A percentile compares a stretch with the other conserved stretches of the same genome.
Conservation (phyloP, 805 yeast species). For the Suhomyces prunicola region DNA sequence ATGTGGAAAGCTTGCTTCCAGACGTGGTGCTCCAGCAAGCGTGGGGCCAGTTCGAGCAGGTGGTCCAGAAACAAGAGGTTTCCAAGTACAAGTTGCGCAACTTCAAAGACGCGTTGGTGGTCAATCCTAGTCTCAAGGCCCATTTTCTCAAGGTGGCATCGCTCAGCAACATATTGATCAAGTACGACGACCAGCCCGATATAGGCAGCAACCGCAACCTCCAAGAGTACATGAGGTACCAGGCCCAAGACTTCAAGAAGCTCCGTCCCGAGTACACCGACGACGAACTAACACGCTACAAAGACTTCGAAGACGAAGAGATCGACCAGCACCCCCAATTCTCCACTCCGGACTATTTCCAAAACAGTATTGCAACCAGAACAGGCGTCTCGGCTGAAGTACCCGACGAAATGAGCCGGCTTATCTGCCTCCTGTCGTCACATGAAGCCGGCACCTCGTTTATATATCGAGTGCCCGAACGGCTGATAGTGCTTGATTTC, state of each 20-base stretch:
- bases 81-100: conserved; percentile 33
- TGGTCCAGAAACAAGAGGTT: not conserved
- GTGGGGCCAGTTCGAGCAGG: not conserved
- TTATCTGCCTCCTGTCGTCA: conserved; percentile 18
- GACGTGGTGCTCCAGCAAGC: conserved; percentile 16
- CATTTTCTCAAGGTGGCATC: conserved; percentile 32
- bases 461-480: conserved; percentile 65
- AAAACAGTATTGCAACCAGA: conserved; percentile 14
- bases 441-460: conserved; percentile 29
- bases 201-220: conserved; percentile 17
- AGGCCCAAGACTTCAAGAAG: conserved; percentile 21
- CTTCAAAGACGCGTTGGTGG: conserved; percentile 47
- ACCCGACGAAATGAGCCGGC: conserved; percentile 12
- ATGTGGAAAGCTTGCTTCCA: conserved; percentile 52
- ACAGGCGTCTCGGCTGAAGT: conserved; percentile 21
- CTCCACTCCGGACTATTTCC: conserved; percentile 30
- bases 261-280: conserved; percentile 5
- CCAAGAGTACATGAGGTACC: conserved; percentile 29
- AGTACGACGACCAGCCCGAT: conserved; percentile 34
- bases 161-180: conserved; percentile 29
- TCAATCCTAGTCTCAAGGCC: conserved; percentile 48
- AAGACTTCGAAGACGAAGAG: conserved; percentile 9
- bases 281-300: conserved; percentile 6
- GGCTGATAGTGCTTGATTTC: conserved; percentile 67
- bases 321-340: conserved; percentile 22